Percentiles rank a stretch among this genome's conserved stretches.
phyloP scores from a whole-genome alignment of 1,139 yeast genomes.

The Yamadazyma atlantica region DNA sequence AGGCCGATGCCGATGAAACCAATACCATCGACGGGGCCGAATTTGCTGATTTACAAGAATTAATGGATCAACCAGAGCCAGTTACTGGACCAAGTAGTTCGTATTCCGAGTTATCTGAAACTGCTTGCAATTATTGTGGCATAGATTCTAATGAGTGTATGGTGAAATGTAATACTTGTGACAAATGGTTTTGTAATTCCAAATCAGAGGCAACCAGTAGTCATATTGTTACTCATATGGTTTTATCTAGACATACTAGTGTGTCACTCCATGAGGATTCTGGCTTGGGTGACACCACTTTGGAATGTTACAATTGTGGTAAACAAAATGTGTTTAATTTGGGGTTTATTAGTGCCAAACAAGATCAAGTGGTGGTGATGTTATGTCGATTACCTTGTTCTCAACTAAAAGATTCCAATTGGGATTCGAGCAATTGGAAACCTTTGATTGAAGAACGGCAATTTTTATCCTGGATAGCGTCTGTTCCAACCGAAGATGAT shows the following conservation, averaged over 20 bases:
- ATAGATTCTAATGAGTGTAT: constrained; percentile 64
- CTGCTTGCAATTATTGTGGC: constrained; percentile 78
- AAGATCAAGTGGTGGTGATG: constrained; percentile 83
- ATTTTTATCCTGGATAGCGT: constrained; percentile 80
- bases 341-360: constrained; percentile 87
- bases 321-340: constrained; percentile 74
- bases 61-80: constrained; percentile 4
- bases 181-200: constrained; percentile 92
- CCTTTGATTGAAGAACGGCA: constrained; percentile 79
- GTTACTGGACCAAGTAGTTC: neutral
- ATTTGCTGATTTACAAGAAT: constrained; percentile 6
- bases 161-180: constrained; percentile 74
- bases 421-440: constrained; percentile 93
- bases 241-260: constrained; percentile 72
- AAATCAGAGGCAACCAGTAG: constrained; percentile 62
- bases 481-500: constrained; percentile 65
- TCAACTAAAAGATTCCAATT: constrained; percentile 65
- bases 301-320: constrained; percentile 93
- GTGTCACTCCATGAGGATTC: constrained; percentile 79
- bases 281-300: constrained; percentile 77
- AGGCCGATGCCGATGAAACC: constrained; percentile 3
- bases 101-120: constrained; percentile 19
- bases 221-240: constrained; percentile 85
- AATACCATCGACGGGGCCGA: constrained; percentile 6
- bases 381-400: constrained; percentile 91